These are phyloP conservation scores for Geosmithia flava DNA, from an alignment of 2,329 filamentous ascomycete genomes.

Conservation along the genomic window DNA sequence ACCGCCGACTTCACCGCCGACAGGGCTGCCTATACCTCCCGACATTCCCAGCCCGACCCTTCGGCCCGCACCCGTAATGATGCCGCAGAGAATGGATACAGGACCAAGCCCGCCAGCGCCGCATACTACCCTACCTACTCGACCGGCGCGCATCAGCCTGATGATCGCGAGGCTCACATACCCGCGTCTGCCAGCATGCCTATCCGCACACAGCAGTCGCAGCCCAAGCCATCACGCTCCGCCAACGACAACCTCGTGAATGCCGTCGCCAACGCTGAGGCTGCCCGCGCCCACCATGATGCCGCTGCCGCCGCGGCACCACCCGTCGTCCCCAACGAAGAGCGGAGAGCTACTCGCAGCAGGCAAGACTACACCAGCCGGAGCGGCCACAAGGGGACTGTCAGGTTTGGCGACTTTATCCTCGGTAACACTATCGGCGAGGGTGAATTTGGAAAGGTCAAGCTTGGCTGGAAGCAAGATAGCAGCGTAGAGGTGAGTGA, in stretches of 20 bases:
- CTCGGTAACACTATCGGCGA: slow-evolving; percentile 93
- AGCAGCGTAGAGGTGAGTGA: slow-evolving; percentile 62
- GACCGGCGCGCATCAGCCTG: neutral
- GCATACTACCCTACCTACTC: neutral
- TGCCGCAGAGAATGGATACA: slow-evolving; percentile 3
- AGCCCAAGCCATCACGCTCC: slow-evolving; percentile 51
- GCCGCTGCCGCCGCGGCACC: slow-evolving; percentile 22
- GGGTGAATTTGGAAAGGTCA: slow-evolving; percentile 97
- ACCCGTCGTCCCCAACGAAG: slow-evolving; percentile 23
- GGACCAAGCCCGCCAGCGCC: slow-evolving; percentile 17
- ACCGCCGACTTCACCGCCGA: slow-evolving; percentile 28
- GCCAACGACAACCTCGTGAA: slow-evolving; percentile 69
- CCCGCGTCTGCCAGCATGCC: slow-evolving; percentile 24
- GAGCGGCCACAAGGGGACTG: slow-evolving; percentile 46
- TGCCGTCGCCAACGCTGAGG: slow-evolving; percentile 36
- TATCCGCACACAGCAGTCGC: slow-evolving; percentile 27
- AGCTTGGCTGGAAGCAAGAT: slow-evolving; percentile 95
- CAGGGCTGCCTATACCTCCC: slow-evolving; percentile 27
- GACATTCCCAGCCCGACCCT: slow-evolving; percentile 23
- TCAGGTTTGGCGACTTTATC: slow-evolving; percentile 90
- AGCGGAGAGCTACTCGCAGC: slow-evolving; percentile 37
- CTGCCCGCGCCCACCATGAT: slow-evolving; percentile 23
- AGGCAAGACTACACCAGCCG: slow-evolving; percentile 42
- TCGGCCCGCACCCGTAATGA: slow-evolving; percentile 2
- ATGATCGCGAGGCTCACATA: neutral